phyloP scores from a whole-genome alignment of 257 asterid genomes.

The Ligustrum vulgare region DNA sequence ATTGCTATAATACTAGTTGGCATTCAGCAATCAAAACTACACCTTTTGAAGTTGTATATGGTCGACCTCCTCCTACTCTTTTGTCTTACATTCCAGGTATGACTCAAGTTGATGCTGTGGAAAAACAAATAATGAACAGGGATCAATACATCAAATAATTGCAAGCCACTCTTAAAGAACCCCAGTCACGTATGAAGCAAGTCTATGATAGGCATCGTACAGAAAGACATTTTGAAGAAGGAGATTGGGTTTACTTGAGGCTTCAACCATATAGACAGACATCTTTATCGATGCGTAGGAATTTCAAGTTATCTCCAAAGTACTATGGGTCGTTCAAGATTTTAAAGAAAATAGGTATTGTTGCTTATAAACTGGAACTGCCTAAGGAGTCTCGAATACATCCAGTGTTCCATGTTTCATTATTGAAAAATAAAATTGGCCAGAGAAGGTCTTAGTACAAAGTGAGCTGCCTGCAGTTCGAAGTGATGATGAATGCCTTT shows the following conservation, averaged over 20 bases:
- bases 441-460: no score
- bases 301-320: not conserved
- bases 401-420: conserved; percentile 4
- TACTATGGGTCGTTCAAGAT: conserved; percentile 1
- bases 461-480: no score
- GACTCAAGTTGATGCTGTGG: not conserved
- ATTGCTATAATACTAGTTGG: not conserved
- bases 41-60: not conserved
- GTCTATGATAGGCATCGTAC: not conserved
- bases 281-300: not conserved
- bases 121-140: not conserved
- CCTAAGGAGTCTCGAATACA: not conserved
- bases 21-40: not conserved
- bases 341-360: not conserved
- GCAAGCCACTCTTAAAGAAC: no score
- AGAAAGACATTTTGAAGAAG: not conserved
- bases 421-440: no score
- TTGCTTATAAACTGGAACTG: not conserved
- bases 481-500: no score
- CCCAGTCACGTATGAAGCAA: not conserved
- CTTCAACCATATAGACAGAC: not conserved
- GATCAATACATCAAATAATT: not conserved
- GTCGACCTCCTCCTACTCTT: no score
- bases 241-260: not conserved
- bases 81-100: no score